Evolutionary conservation across 352 stramenopile genomes (phyloP).

Genomic region (Pythium apleroticum): DNA sequence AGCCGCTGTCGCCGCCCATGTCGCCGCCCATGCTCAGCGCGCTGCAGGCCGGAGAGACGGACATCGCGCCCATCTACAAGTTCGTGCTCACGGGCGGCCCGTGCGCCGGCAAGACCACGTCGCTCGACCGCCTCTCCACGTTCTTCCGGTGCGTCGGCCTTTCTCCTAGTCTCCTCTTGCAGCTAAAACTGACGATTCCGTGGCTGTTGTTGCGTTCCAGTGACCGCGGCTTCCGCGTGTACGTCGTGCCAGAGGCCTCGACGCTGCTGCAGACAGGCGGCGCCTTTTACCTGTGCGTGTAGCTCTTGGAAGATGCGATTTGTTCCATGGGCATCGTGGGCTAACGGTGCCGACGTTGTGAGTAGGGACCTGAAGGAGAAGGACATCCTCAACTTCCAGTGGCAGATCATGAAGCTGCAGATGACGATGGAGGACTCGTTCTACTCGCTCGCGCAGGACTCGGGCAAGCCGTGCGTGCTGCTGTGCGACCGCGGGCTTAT

Average conservation of each 20-base stretch:
- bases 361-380: constrained; percentile 73
- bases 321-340: not conserved
- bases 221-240: constrained; percentile 94
- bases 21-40: constrained; percentile 63
- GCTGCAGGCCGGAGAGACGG: constrained; percentile 63
- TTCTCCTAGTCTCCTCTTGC: not conserved
- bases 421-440: constrained; percentile 86
- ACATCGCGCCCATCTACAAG: constrained; percentile 87
- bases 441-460: constrained; percentile 80
- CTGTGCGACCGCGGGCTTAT: constrained; percentile 96
- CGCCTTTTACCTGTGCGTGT: constrained; percentile 76
- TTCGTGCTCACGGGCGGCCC: constrained; percentile 94
- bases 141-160: constrained; percentile 67
- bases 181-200: not conserved
- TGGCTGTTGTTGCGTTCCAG: constrained; percentile 21
- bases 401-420: constrained; percentile 83
- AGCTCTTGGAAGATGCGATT: not conserved
- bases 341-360: not conserved
- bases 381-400: constrained; percentile 88
- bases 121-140: constrained; percentile 89
- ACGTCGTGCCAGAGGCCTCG: constrained; percentile 94
- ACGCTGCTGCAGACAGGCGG: constrained; percentile 95
- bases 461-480: constrained; percentile 87
- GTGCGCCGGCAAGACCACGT: constrained; percentile 96
- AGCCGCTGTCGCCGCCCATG: constrained; percentile 33